Evolutionary conservation across 2,329 filamentous ascomycete species (phyloP).

Genomic region (Curvularia spicifera): DNA sequence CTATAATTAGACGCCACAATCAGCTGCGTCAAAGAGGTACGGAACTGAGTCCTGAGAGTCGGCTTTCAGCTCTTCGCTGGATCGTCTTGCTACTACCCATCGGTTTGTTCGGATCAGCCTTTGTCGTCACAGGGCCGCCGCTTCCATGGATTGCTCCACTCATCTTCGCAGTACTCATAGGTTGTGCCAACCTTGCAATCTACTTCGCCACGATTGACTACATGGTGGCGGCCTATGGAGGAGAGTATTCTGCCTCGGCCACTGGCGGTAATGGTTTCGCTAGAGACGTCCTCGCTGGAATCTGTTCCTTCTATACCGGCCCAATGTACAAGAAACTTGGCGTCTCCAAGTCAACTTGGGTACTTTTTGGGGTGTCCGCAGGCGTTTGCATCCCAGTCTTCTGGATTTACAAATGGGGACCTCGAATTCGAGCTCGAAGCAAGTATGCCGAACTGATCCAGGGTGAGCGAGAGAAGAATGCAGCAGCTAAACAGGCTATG

Average conservation of each 20-base stretch:
- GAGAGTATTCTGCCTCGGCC: slow-evolving; percentile 71
- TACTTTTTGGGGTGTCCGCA: slow-evolving; percentile 59
- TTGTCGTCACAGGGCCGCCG: slow-evolving; percentile 64
- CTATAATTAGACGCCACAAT: slow-evolving; percentile 56
- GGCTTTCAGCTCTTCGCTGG: slow-evolving; percentile 69
- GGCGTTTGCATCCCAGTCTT: slow-evolving; percentile 61
- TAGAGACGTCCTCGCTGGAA: slow-evolving; percentile 74
- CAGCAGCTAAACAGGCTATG: slow-evolving; percentile 9
- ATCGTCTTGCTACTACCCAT: slow-evolving; percentile 67
- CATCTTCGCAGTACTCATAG: slow-evolving; percentile 61
- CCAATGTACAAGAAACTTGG: slow-evolving; percentile 49
- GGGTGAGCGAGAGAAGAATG: slow-evolving; percentile 29
- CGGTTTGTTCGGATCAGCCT: slow-evolving; percentile 73
- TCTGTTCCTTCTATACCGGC: slow-evolving; percentile 64
- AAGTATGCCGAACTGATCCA: slow-evolving; percentile 36
- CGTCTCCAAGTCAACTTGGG: slow-evolving; percentile 33
- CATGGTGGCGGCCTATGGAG: slow-evolving; percentile 76
- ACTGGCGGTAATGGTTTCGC: slow-evolving; percentile 79
- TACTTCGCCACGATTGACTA: slow-evolving; percentile 82
- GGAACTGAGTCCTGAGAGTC: slow-evolving; percentile 65
- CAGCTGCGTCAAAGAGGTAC: slow-evolving; percentile 55
- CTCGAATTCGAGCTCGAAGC: slow-evolving; percentile 54
- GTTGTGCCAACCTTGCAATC: slow-evolving; percentile 72
- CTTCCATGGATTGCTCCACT: slow-evolving; percentile 65
- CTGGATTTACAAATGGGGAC: slow-evolving; percentile 63